Evolutionary conservation across 2,329 filamentous ascomycete species (phyloP).

Genomic region (Uncinocarpus reesii): DNA sequence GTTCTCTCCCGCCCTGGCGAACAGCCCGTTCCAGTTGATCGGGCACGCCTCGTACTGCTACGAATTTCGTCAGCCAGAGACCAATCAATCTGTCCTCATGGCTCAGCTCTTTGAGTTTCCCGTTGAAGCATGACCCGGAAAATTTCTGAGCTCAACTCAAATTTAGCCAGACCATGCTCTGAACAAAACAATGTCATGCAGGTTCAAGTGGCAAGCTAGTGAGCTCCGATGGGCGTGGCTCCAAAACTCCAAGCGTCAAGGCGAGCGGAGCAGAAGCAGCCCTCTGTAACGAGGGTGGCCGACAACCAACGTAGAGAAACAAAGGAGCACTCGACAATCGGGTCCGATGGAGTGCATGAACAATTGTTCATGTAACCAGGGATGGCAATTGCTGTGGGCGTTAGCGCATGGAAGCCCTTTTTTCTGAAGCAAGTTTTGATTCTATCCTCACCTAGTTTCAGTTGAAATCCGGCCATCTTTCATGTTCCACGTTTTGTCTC

Average conservation of each 20-base stretch:
- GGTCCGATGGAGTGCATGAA: background rate
- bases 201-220: background rate
- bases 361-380: no score
- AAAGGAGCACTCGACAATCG: background rate
- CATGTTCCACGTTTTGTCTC: background rate
- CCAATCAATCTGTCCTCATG: background rate
- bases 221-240: background rate
- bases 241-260: no score
- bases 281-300: no score
- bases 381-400: background rate
- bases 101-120: background rate
- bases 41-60: background rate
- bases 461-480: conserved; percentile 3
- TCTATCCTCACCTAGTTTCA: conserved; percentile 6
- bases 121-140: background rate
- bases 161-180: background rate
- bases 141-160: background rate
- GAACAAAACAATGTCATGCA: background rate
- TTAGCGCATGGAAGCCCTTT: background rate
- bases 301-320: background rate
- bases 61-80: background rate
- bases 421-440: conserved; percentile 11
- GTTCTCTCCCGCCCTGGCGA: background rate
- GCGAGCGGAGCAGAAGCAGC: no score
- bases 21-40: background rate